These are phyloP conservation scores for Candolleomyces efflorescens DNA, from an alignment of 768 basidiomycete species.

Conservation along the genomic window DNA sequence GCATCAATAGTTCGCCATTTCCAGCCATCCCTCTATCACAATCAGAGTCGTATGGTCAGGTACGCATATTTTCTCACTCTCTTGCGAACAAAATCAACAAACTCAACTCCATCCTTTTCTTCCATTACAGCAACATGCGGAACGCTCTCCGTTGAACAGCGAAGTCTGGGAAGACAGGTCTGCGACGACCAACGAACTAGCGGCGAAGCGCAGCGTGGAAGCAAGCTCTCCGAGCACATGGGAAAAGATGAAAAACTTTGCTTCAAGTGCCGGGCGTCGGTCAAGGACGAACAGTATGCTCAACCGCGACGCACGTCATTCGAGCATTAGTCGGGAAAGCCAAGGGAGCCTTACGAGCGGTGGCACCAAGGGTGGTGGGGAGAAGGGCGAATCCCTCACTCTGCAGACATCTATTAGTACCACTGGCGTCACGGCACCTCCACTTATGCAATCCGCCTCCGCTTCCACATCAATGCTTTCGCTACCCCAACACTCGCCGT, in stretches of 20 bases:
- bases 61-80: neutral
- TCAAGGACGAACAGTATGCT: constrained; percentile 77
- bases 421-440: constrained; percentile 30
- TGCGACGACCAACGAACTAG: neutral
- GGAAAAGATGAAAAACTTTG: constrained; percentile 63
- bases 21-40: constrained; percentile 22
- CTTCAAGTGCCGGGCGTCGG: constrained; percentile 65
- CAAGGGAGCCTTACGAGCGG: constrained; percentile 64
- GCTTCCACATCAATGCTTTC: constrained; percentile 71
- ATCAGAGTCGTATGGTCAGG: constrained; percentile 10
- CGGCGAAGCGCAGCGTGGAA: constrained; percentile 53
- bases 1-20: constrained; percentile 46
- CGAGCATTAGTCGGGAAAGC: constrained; percentile 72
- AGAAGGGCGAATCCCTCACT: constrained; percentile 29
- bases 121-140: constrained; percentile 20
- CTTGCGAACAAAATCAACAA: neutral
- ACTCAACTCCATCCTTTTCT: neutral
- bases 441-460: constrained; percentile 56
- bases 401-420: constrained; percentile 38
- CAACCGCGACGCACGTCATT: constrained; percentile 62
- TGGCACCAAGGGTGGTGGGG: constrained; percentile 59
- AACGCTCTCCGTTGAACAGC: constrained; percentile 50
- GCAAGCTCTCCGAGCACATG: constrained; percentile 53
- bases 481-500: constrained; percentile 45
- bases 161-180: constrained; percentile 51